Evolutionary conservation across 1,284 basidiomycete genomes (phyloP).

Genomic region (Ustilago crameri): DNA sequence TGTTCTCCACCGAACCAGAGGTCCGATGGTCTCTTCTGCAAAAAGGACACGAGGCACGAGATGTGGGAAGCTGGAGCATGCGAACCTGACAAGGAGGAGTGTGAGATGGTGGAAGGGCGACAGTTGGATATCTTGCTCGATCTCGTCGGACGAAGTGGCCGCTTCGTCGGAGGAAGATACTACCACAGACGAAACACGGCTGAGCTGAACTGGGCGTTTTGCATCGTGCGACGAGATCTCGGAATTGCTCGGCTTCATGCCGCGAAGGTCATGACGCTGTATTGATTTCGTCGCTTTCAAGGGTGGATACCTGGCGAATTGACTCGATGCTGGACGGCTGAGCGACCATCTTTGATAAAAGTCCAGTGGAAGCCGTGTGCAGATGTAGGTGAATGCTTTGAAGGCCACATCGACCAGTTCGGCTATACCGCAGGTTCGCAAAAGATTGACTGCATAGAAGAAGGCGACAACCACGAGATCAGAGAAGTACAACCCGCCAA

Average conservation of each 20-base stretch:
- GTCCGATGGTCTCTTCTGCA: constrained; percentile 64
- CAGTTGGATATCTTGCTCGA: constrained; percentile 35
- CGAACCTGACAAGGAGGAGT: constrained; percentile 58
- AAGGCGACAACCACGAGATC: constrained; percentile 62
- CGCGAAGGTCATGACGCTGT: constrained; percentile 3
- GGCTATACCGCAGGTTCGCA: constrained; percentile 60
- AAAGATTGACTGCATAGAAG: constrained; percentile 57
- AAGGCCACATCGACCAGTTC: constrained; percentile 61
- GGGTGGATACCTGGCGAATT: constrained; percentile 12
- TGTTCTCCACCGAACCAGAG: constrained; percentile 64
- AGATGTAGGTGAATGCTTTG: constrained; percentile 47
- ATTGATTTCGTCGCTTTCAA: constrained; percentile 1
- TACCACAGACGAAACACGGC: constrained; percentile 9
- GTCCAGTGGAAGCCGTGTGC: constrained; percentile 46
- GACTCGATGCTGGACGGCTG: constrained; percentile 28
- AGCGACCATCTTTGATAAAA: constrained; percentile 53
- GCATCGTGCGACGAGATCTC: not conserved
- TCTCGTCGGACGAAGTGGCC: constrained; percentile 9
- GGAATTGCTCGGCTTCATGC: no score
- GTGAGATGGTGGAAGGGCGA: constrained; percentile 64
- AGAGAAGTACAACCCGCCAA: constrained; percentile 64
- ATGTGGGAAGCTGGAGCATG: constrained; percentile 62
- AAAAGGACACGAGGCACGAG: constrained; percentile 63
- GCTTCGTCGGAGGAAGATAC: constrained; percentile 31
- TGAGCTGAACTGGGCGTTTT: not conserved